These are phyloP conservation scores for Kockiozyma suomiensis DNA, from an alignment of 805 yeast species.

Conservation along the genomic window DNA sequence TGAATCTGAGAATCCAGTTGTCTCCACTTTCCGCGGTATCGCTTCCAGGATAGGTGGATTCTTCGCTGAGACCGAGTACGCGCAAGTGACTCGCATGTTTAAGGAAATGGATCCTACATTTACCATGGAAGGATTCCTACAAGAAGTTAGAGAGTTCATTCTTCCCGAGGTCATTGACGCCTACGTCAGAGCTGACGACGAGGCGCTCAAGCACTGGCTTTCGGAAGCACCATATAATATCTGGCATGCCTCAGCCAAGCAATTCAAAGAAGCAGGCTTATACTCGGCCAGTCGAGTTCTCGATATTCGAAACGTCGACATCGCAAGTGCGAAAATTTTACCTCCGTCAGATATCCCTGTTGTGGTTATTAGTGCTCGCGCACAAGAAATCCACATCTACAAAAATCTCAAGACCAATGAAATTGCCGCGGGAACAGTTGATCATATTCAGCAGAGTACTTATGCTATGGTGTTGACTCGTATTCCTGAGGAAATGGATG, in stretches of 20 bases:
- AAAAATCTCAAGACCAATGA: constrained; percentile 90
- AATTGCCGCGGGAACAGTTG: constrained; percentile 93
- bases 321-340: constrained; percentile 80
- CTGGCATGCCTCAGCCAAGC: constrained; percentile 90
- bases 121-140: constrained; percentile 73
- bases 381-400: constrained; percentile 90
- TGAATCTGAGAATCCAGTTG: constrained; percentile 90
- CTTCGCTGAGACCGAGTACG: constrained; percentile 95
- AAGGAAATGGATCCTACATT: constrained; percentile 88
- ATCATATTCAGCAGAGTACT: constrained; percentile 87
- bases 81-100: constrained; percentile 84
- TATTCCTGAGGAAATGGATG: constrained; percentile 86
- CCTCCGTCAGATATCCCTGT: constrained; percentile 94
- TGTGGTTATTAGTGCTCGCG: constrained; percentile 89
- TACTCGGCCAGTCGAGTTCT: constrained; percentile 88
- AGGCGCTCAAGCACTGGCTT: constrained; percentile 82
- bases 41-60: constrained; percentile 80
- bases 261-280: constrained; percentile 84
- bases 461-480: constrained; percentile 96
- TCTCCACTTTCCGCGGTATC: constrained; percentile 77
- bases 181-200: constrained; percentile 86
- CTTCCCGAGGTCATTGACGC: constrained; percentile 96
- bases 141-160: constrained; percentile 84
- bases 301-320: constrained; percentile 93
- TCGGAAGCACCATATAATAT: constrained; percentile 97